phyloP scores from a whole-genome alignment of 306 rosid species.

The Quercus agrifolia region DNA sequence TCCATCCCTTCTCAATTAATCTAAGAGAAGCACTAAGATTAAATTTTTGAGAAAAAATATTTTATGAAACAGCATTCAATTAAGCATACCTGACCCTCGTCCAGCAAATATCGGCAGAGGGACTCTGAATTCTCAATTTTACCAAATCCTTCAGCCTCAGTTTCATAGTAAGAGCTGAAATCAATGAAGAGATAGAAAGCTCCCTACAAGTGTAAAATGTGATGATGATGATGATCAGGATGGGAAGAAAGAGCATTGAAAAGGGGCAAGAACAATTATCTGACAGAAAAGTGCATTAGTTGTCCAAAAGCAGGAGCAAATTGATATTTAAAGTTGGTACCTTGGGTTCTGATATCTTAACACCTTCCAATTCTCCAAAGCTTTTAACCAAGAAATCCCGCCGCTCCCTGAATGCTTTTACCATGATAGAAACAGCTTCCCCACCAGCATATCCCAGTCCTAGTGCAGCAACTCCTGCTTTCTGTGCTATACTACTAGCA shows the following conservation, averaged over 20 bases:
- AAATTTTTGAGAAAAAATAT: background rate
- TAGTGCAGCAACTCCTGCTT: slow-evolving; percentile 94
- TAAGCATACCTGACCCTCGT: slow-evolving; percentile 74
- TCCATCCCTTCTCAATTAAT: background rate
- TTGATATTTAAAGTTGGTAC: slow-evolving; percentile 29
- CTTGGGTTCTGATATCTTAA: slow-evolving; percentile 84
- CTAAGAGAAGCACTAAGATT: background rate
- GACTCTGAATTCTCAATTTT: slow-evolving; percentile 74
- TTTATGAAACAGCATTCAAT: background rate
- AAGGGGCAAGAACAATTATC: background rate
- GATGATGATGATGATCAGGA: background rate
- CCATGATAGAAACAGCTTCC: slow-evolving; percentile 78
- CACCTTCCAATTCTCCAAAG: slow-evolving; percentile 71
- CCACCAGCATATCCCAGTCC: slow-evolving; percentile 98
- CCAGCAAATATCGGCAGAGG: slow-evolving; percentile 76
- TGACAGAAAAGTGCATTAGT: background rate
- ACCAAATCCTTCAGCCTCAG: slow-evolving; percentile 84
- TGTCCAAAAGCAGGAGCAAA: background rate
- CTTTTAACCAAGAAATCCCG: slow-evolving; percentile 85
- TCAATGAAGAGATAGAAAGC: slow-evolving; percentile 95
- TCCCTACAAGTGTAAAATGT: slow-evolving; percentile 54
- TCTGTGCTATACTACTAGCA: slow-evolving; percentile 92
- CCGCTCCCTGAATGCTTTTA: slow-evolving; percentile 85
- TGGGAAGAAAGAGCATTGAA: background rate
- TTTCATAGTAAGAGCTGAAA: slow-evolving; percentile 78